Conservation (phyloP, 371 early-diverging fungal species). For the Actinomortierella wolfii region DNA sequence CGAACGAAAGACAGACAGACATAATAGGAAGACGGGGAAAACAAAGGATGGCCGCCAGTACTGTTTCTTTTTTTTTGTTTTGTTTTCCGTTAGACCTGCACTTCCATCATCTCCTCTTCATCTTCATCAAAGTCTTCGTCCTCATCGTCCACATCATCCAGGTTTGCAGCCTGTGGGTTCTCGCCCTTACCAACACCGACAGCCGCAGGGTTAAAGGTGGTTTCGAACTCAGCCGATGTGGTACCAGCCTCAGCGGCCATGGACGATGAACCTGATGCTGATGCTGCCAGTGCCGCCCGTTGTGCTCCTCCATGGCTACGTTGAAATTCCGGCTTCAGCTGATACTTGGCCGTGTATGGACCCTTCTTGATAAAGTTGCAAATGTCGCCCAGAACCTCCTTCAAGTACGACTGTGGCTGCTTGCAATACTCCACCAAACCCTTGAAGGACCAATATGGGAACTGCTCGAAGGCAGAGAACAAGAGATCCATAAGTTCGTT, state of each 20-base stretch:
- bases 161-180: slow-evolving; percentile 40
- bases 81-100: slow-evolving; percentile 8
- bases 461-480: slow-evolving; percentile 81
- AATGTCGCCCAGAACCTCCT: slow-evolving; percentile 84
- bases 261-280: not conserved
- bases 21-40: too few species aligned
- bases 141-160: slow-evolving; percentile 49
- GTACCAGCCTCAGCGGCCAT: not conserved
- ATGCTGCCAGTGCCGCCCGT: slow-evolving; percentile 42
- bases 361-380: slow-evolving; percentile 85
- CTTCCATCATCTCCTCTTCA: slow-evolving; percentile 43
- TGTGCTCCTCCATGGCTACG: slow-evolving; percentile 51
- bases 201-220: slow-evolving; percentile 43
- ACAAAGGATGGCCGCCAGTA: too few species aligned
- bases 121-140: slow-evolving; percentile 49
- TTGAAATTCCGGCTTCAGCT: slow-evolving; percentile 84
- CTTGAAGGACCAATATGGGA: slow-evolving; percentile 87
- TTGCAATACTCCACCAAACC: slow-evolving; percentile 81
- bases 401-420: slow-evolving; percentile 82
- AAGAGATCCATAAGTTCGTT: slow-evolving; percentile 84
- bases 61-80: too few species aligned
- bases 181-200: slow-evolving; percentile 36
- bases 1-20: too few species aligned
- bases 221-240: slow-evolving; percentile 27
- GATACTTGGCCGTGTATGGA: slow-evolving; percentile 80